Base-by-base conservation (phyloP, 2,329 filamentous ascomycete genomes). In the Raffaelea arxii region DNA sequence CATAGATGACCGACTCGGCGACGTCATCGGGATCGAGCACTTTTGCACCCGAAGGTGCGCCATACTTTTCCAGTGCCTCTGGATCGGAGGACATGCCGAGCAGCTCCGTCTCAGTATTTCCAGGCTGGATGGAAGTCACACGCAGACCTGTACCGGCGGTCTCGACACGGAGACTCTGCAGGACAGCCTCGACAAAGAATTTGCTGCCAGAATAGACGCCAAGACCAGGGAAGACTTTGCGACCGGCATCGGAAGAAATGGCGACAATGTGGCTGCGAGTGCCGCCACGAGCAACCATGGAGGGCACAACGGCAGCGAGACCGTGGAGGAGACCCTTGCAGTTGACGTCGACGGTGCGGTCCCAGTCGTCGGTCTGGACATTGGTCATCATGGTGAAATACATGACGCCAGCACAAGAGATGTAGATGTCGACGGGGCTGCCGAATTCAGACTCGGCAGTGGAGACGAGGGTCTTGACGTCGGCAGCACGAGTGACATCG, bases 351-450 rank as follows among this genome's bases (percentile, higher is more conserved):
- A 91, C 84, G 0, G 85, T 90, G 48, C 77, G 82, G 52, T 89
- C 80, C 86, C 86, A 91, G 56, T 91, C 81, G 5, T 86, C 82
- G 0, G 70, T 76, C 52, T 84, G 75, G 16, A 69, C 74, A 59
- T 89, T 90, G 47, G 81, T 78, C 86, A 91, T 90, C 80, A 90
- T 81, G 46, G 86, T 90, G 65, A 81, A 91, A 67, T 91, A 91
- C 86, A 91, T 91, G 59, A 91, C 86, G 30, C 86, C 86, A 0
- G 86, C 86, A 57, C 84, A 87, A 36, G 80, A 80, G 43, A 91
- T 78, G n/a, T 91, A 74, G 44, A 90, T 85, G 59, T 91, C 86
- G 39, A 90, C 70, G 0, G 81, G 77, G 23, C 47, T 16, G 0
- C 85, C 86, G 0, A 90, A 78, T 54, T 80, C 68, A 40, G 75